Base-by-base conservation (phyloP, 2,329 filamentous ascomycete species). In the Cytospora mali region DNA sequence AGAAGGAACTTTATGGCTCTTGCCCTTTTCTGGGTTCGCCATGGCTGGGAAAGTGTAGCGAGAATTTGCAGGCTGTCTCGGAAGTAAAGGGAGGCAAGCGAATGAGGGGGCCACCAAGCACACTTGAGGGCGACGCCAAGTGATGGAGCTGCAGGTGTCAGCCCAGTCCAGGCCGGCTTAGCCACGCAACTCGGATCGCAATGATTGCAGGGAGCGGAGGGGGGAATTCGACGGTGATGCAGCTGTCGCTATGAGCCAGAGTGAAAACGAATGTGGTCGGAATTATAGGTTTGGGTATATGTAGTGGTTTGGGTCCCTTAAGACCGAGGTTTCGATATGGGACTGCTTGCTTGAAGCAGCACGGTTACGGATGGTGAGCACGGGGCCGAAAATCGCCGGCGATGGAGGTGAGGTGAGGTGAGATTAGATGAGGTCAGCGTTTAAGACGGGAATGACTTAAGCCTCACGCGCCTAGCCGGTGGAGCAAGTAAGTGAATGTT, bases 1-100 rank as follows among this genome's bases (percentile, higher is more conserved):
- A 57, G 74, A 68, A 18, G 68, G 68, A 46, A 66, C 59, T 62
- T 66, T 72, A 51, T 68, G 61, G 53, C 68, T 67, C 62, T 64
- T 55, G 33, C 55, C 23, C 14, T 59, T 57, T 23, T 58, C 39
- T 42, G 53, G 35, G 35, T 55, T 64, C 49, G 58, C 57, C 63
- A 63, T 66, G 60, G 56, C 50, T 62, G 50, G 42, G 21, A 59
- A 35, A 33, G 25, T 28, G 49, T 42, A 60, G 60, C 42, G 25
- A 50, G 21, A 46, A 5, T 55, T 33, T 55, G 55, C 27, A 52
- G 46, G n/a, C 9, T 49, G 53, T 61, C 42, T 50, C 50, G 57
- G 57, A 53, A 54, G 21, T 31, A 35, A 58, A 14, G 46, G 27
- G 28, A 55, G 57, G 50, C 52, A 60, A 54, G 57, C 49, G 57